Percentiles rank a stretch among this genome's conserved stretches.
phyloP scores from a whole-genome alignment of 1,284 basidiomycete species.

The Wolfiporia cocos region DNA sequence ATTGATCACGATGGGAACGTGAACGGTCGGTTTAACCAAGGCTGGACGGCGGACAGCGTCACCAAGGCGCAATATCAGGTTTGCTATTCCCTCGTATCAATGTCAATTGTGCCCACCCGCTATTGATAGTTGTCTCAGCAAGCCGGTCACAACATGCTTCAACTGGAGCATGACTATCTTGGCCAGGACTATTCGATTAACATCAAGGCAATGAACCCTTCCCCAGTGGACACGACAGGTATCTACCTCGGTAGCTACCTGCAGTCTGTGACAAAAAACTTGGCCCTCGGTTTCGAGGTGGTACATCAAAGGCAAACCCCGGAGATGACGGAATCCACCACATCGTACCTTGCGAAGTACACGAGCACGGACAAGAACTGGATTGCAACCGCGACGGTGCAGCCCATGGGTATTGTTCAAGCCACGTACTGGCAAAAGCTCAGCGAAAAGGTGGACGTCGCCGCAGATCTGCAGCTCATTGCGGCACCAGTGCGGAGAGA shows the following conservation, averaged over 20 bases:
- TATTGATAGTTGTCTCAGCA: constrained; percentile 52
- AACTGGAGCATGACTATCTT: constrained; percentile 92
- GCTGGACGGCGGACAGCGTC: constrained; percentile 76
- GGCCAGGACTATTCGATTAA: constrained; percentile 89
- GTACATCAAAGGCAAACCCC: constrained; percentile 80
- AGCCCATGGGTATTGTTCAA: constrained; percentile 83
- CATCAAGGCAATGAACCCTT: constrained; percentile 91
- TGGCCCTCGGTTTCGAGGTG: constrained; percentile 90
- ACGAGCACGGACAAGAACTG: constrained; percentile 70
- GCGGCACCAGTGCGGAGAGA: constrained; percentile 79
- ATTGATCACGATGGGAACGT: constrained; percentile 92
- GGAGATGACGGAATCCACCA: constrained; percentile 65
- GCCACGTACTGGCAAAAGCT: constrained; percentile 97
- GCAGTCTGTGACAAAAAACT: constrained; percentile 90
- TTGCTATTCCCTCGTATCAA: constrained; percentile 5
- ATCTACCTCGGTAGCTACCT: constrained; percentile 93
- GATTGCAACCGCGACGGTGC: constrained; percentile 92
- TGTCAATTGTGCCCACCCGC: constrained; percentile 12
- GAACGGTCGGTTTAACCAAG: constrained; percentile 86
- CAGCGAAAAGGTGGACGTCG: constrained; percentile 97
- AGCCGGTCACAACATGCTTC: constrained; percentile 82
- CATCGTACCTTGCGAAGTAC: constrained; percentile 89
- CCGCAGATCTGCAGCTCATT: constrained; percentile 86
- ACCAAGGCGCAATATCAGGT: constrained; percentile 92
- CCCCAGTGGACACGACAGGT: constrained; percentile 83